Percentiles rank a stretch among this genome's conserved stretches.
Conservation (phyloP, 768 basidiomycete genomes). For the Dioszegia hungarica region DNA sequence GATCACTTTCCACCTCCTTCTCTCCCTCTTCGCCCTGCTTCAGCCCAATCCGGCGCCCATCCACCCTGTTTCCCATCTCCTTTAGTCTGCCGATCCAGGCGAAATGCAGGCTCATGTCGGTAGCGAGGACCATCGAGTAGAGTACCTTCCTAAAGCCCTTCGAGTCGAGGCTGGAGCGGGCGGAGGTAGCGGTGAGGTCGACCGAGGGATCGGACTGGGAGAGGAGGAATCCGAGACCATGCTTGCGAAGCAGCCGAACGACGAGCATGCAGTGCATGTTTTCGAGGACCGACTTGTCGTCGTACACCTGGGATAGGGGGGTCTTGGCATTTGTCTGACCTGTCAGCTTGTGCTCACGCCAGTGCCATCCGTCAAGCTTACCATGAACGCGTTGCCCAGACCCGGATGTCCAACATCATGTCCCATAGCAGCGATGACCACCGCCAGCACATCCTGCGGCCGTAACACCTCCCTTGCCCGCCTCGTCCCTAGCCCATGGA, state of each 20-base stretch:
- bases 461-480: conserved; percentile 49
- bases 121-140: conserved; percentile 77
- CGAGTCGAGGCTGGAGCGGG: conserved; percentile 26
- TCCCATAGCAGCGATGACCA: conserved; percentile 88
- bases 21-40: conserved; percentile 16
- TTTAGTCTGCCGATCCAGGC: conserved; percentile 71
- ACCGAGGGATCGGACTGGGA: conserved; percentile 19
- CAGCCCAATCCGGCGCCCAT: conserved; percentile 1
- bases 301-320: conserved; percentile 80
- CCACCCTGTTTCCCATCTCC: conserved; percentile 50
- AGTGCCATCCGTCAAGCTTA: too few relatives aligned
- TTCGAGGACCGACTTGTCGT: conserved; percentile 84
- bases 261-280: conserved; percentile 80
- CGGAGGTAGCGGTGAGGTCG: not conserved
- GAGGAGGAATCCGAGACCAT: conserved; percentile 61
- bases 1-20: conserved; percentile 50
- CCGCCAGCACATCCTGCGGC: conserved; percentile 71
- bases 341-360: too few relatives aligned
- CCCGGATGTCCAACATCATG: conserved; percentile 98
- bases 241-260: conserved; percentile 69
- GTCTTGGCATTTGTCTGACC: conserved; percentile 87
- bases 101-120: conserved; percentile 88
- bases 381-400: conserved; percentile 89
- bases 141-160: conserved; percentile 65
- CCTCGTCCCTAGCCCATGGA: conserved; percentile 21